Evolutionary conservation across 768 basidiomycete genomes (phyloP).

Genomic region (Termitomyces sp.): DNA sequence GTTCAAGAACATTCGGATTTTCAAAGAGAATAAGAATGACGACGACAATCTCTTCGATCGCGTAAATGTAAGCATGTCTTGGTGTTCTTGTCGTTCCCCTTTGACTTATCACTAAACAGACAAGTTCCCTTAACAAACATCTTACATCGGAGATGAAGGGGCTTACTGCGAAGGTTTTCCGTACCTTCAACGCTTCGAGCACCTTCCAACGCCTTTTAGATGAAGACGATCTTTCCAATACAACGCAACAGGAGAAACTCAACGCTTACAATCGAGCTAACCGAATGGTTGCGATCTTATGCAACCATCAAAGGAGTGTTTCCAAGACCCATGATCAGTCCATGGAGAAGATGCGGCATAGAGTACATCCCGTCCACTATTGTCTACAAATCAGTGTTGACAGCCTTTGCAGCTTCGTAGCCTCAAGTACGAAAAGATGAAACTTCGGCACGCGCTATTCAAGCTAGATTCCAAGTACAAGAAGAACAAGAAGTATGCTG

Average conservation of each 20-base stretch:
- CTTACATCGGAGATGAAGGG: slow-evolving; percentile 94
- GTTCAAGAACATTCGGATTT: slow-evolving; percentile 97
- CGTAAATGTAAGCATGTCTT: slow-evolving; percentile 66
- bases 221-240: slow-evolving; percentile 52
- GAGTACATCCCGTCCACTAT: slow-evolving; percentile 44
- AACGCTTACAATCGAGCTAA: slow-evolving; percentile 98
- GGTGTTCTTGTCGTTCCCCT: background rate
- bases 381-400: slow-evolving; percentile 3
- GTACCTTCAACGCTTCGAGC: slow-evolving; percentile 98
- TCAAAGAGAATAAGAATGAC: slow-evolving; percentile 90
- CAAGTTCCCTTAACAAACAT: slow-evolving; percentile 86
- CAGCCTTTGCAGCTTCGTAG: slow-evolving; percentile 63
- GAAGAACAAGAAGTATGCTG: slow-evolving; percentile 73
- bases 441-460: slow-evolving; percentile 87
- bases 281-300: slow-evolving; percentile 93
- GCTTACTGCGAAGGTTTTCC: slow-evolving; percentile 98
- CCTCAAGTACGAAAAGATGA: slow-evolving; percentile 97
- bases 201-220: slow-evolving; percentile 93
- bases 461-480: slow-evolving; percentile 72
- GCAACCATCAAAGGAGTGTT: slow-evolving; percentile 96
- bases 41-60: slow-evolving; percentile 93
- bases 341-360: slow-evolving; percentile 92
- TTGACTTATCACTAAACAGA: slow-evolving; percentile 42
- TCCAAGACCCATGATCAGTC: slow-evolving; percentile 91
- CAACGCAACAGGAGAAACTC: slow-evolving; percentile 90